These are phyloP conservation scores for Phytophthora aleatoria DNA, from an alignment of 352 stramenopile species.

Conservation along the genomic window DNA sequence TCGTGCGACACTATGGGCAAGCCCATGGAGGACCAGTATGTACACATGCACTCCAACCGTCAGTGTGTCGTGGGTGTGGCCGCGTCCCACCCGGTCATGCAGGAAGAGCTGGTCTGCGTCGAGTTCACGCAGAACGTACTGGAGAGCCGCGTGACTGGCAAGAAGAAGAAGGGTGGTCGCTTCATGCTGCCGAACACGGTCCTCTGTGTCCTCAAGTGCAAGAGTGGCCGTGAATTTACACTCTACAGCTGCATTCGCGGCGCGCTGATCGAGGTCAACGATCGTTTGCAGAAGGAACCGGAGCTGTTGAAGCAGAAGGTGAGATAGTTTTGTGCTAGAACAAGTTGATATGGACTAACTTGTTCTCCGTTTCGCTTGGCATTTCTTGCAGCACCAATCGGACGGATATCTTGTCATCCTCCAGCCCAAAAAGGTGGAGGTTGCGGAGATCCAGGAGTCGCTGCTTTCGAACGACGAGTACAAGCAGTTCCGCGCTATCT, in stretches of 20 bases:
- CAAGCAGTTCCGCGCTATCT: slow-evolving; percentile 64
- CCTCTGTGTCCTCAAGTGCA: slow-evolving; percentile 69
- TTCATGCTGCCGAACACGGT: slow-evolving; percentile 75
- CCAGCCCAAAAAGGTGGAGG: slow-evolving; percentile 79
- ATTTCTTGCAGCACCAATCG: slow-evolving; percentile 51
- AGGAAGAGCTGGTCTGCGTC: slow-evolving; percentile 58
- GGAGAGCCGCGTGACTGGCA: slow-evolving; percentile 76
- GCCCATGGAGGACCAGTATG: slow-evolving; percentile 76
- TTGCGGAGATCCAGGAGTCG: slow-evolving; percentile 83
- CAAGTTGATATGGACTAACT: neutral
- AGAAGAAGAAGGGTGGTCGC: slow-evolving; percentile 88
- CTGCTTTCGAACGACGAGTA: slow-evolving; percentile 83
- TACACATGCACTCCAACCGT: slow-evolving; percentile 91
- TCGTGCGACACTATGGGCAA: slow-evolving; percentile 80
- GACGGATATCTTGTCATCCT: slow-evolving; percentile 85
- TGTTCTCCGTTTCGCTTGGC: neutral
- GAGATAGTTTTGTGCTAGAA: neutral
- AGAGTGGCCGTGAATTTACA: slow-evolving; percentile 60
- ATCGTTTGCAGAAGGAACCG: slow-evolving; percentile 58
- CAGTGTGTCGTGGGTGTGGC: slow-evolving; percentile 84
- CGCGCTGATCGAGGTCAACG: slow-evolving; percentile 81
- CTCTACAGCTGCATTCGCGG: slow-evolving; percentile 85
- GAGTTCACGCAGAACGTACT: slow-evolving; percentile 71
- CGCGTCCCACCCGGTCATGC: slow-evolving; percentile 68
- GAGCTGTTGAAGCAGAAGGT: slow-evolving; percentile 67